Evolutionary conservation across 495 filamentous ascomycete genomes (phyloP), one percentile per base, ranked within the genome.

Genomic region (Aspergillus affinis): DNA sequence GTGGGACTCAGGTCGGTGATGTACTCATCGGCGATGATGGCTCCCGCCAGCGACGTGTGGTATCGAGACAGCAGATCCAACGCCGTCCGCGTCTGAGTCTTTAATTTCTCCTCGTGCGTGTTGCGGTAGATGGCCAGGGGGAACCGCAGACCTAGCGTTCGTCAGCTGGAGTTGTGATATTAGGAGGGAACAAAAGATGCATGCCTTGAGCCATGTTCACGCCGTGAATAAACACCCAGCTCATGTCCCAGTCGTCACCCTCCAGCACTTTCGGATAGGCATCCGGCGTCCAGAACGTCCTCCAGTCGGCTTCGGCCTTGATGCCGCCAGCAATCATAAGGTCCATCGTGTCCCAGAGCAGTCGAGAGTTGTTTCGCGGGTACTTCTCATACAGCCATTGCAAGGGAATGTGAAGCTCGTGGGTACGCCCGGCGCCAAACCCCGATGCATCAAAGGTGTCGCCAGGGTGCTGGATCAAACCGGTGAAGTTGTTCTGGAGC

Each of bases 51-150:
- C 36, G 73, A 65, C 18, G 72, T 74, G 56, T 84, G 82, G 54
- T 82, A 82, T 47, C 67, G 64, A 44, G 81, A 77, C 2, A 74
- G 78, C 73, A 77, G 78, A 55, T 82, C 72, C 2, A 84, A 75
- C 12, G 69, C 78, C 27, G 68, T 63, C 4, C 72, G 64, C 8
- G 76, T 71, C 12, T 63, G 69, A 7, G 72, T 78, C 56, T 26
- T 60, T 59, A 55, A 47, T 10, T 32, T 32, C 26, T 75, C 73
- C 53, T 81, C 70, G 52, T 68, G 60, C 5, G 69, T 76, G 63
- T 57, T 78, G 36, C 17, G 75, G 66, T 47, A 47, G 8, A 32
- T 20, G 3, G 29, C 15, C 73, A 73, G 19, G 59, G 61, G 20
- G 75, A 63, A 61, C 76, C 51, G 29, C 51, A 54, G 18, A 20